These are phyloP conservation scores for Micromonas commoda DNA, from an alignment of 139 green algal species.

Conservation along the genomic window DNA sequence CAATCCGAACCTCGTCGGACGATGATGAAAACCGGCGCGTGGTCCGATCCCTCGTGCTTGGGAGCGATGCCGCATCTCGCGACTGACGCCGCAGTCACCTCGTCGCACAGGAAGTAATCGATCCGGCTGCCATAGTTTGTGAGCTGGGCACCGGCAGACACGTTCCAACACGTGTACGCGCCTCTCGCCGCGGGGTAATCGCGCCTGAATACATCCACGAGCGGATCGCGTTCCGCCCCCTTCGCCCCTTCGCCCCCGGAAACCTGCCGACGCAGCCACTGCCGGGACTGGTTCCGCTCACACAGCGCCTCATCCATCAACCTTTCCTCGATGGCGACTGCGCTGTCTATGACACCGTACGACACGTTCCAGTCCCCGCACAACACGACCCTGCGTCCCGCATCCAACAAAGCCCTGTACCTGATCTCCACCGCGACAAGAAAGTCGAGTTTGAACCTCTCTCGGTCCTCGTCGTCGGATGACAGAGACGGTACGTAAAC, in stretches of 20 bases:
- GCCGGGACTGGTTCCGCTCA: neutral
- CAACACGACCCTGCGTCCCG: slow-evolving; percentile 48
- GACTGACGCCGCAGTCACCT: slow-evolving; percentile 18
- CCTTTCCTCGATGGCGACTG: too few relatives aligned
- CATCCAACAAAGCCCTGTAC: slow-evolving; percentile 30
- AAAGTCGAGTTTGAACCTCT: neutral
- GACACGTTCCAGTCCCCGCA: slow-evolving; percentile 73
- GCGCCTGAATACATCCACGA: neutral
- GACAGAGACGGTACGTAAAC: slow-evolving; percentile 35
- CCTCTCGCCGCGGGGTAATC: slow-evolving; percentile 27
- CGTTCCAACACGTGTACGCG: slow-evolving; percentile 76
- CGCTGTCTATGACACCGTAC: slow-evolving; percentile 38
- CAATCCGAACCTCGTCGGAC: slow-evolving; percentile 18
- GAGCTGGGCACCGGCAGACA: slow-evolving; percentile 46
- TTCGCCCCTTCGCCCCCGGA: slow-evolving; percentile 7
- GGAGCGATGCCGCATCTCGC: neutral
- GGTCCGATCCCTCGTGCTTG: slow-evolving; percentile 48
- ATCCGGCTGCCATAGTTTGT: slow-evolving; percentile 79
- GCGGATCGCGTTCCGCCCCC: neutral
- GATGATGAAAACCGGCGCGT: slow-evolving; percentile 56
- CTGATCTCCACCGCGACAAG: slow-evolving; percentile 42
- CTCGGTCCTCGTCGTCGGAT: neutral
- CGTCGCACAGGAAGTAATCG: slow-evolving; percentile 57
- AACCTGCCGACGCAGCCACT: too few relatives aligned
- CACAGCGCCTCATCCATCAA: too few relatives aligned